phyloP scores from a whole-genome alignment of 2,329 filamentous ascomycete species.

The Geosmithia flava region DNA sequence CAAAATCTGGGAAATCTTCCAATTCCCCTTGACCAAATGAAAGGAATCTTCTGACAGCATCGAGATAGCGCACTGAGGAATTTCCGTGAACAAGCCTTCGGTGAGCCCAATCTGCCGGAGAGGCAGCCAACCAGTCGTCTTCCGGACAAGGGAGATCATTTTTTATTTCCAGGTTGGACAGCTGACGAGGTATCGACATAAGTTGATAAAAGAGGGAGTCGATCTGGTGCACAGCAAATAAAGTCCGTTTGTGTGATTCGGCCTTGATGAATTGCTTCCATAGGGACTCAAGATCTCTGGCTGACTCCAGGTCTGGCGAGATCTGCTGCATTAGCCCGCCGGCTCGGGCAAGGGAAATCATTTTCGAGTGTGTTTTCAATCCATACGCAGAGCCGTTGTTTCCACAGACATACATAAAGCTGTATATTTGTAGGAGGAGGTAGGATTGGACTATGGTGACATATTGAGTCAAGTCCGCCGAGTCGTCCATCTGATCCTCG shows the following conservation, averaged over 20 bases:
- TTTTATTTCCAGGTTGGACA: constrained; percentile 29
- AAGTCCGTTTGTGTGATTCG: constrained; percentile 27
- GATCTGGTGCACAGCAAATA: constrained; percentile 27
- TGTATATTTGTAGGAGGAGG: constrained; percentile 24
- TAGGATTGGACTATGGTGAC: constrained; percentile 21
- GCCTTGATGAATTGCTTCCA: constrained; percentile 22
- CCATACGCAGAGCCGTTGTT: constrained; percentile 16
- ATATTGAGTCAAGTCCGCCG: background rate
- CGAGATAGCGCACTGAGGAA: constrained; percentile 15
- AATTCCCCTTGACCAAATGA: constrained; percentile 12
- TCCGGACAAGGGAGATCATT: constrained; percentile 26
- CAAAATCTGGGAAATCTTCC: constrained; percentile 17
- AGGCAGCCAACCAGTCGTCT: constrained; percentile 21
- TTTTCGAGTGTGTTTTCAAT: constrained; percentile 23
- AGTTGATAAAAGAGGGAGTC: constrained; percentile 30
- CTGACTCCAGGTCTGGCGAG: constrained; percentile 7
- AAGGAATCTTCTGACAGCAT: constrained; percentile 22
- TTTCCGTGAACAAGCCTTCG: constrained; percentile 9
- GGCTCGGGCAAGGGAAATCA: constrained; percentile 23
- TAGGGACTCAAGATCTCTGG: constrained; percentile 20
- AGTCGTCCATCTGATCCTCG: constrained; percentile 8
- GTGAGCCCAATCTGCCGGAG: constrained; percentile 21
- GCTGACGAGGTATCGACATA: constrained; percentile 19
- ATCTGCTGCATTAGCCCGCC: constrained; percentile 20
- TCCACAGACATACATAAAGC: constrained; percentile 29